Conservation (phyloP, 768 basidiomycete genomes). For the Mycena latifolia region DNA sequence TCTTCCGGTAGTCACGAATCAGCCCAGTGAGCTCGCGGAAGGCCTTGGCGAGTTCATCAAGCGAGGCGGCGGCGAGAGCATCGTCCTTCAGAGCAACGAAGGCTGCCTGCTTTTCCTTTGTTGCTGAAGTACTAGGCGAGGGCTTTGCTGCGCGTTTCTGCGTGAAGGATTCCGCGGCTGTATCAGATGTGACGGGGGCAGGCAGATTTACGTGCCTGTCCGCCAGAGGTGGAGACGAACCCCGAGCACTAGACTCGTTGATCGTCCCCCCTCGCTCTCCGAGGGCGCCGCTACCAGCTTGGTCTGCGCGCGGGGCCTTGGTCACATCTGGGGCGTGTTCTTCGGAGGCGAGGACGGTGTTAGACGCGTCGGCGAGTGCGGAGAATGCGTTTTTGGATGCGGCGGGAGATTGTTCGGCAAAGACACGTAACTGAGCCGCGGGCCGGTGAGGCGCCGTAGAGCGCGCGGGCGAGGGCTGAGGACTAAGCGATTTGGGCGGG, state of each 20-base stretch:
- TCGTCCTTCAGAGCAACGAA: not conserved
- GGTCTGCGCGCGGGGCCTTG: not conserved
- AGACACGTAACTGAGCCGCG: not conserved
- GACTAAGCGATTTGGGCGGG: not conserved
- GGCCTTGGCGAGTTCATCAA: not conserved
- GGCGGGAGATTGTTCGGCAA: not conserved
- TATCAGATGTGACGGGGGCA: too few relatives aligned
- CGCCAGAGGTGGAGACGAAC: not conserved
- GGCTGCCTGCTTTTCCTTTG: constrained; percentile 3
- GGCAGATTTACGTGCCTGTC: not conserved
- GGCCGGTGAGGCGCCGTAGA: not conserved
- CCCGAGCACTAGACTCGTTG: not conserved
- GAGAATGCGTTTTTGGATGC: not conserved
- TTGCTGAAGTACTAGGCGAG: too few relatives aligned
- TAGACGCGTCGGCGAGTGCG: not conserved
- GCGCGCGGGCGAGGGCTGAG: not conserved
- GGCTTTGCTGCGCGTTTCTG: too few relatives aligned
- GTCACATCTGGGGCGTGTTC: not conserved
- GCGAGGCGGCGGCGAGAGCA: not conserved
- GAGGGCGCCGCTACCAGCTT: not conserved
- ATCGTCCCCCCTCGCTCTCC: not conserved
- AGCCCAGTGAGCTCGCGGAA: not conserved
- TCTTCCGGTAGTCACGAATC: not conserved
- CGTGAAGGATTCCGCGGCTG: not conserved
- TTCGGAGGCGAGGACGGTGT: not conserved